Base-by-base conservation (phyloP, 805 yeast genomes). In the Candida yuanshanica region DNA sequence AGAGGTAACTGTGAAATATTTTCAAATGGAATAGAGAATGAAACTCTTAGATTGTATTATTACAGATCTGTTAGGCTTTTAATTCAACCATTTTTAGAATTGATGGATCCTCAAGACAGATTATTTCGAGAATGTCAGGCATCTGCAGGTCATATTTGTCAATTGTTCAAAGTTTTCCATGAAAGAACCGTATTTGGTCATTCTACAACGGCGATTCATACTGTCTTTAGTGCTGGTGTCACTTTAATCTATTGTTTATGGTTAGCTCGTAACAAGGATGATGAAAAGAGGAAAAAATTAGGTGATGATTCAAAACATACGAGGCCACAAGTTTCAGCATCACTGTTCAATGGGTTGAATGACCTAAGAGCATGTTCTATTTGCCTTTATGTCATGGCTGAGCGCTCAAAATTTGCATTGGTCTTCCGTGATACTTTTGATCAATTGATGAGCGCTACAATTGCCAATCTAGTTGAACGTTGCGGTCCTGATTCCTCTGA, bases 91-190 rank as follows among this genome's bases (percentile, higher is more conserved):
- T 80, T 75, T 55, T 53, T 80, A 43, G 85, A 79, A 51, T 58
- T 77, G 6, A 58, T 80, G 50, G 77, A 75, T 43, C 84, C 85
- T 5, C 75, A 73, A 51, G 80, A 77, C 54, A 65, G 74, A 36
- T 59, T 80, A 23, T 79, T 80, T 55, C 66, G 72, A 39, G 83
- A 79, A 56, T 80, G 86, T 56, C 85, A 79, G 53, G 81, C 81
- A 2, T 84, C 83, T 20, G 83, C 85, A 1, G 86, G 85, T 21
- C 82, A 78, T 54, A 75, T 80, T 31, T 79, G 85, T 52, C 83
- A 76, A 48, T 63, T 79, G 20, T 76, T 78, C 55, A 77, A 79
- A 47, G 77, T 74, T 12, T 79, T 77, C 55, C 83, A 77, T 57
- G 79, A 78, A 51, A 75, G 72, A 49, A 77, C 83, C 0, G 75